phyloP scores from a whole-genome alignment of 768 basidiomycete species.

The Mycena kentingensis region DNA sequence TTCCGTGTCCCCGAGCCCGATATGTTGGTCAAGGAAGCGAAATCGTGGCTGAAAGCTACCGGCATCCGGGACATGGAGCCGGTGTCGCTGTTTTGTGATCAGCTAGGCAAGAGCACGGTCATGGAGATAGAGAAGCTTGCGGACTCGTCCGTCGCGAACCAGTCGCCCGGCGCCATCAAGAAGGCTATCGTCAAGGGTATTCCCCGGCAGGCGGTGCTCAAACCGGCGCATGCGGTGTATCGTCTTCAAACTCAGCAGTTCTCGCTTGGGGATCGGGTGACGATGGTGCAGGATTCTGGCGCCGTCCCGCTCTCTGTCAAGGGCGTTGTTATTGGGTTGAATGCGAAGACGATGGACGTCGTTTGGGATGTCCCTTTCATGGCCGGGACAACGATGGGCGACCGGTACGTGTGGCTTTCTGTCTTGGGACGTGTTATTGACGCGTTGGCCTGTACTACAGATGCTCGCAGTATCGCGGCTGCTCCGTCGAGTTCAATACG shows the following conservation, averaged over 20 bases:
- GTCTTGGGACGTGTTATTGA: not conserved
- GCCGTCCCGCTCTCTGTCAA: constrained; percentile 88
- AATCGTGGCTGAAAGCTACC: constrained; percentile 81
- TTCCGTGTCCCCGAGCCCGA: constrained; percentile 62
- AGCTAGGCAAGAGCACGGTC: constrained; percentile 86
- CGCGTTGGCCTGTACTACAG: constrained; percentile 37
- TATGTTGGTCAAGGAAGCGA: constrained; percentile 71
- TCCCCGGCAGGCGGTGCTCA: constrained; percentile 89
- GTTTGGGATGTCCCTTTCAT: constrained; percentile 97
- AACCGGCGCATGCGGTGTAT: constrained; percentile 87
- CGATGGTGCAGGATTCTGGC: constrained; percentile 94
- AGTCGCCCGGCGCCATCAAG: constrained; percentile 69
- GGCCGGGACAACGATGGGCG: constrained; percentile 84
- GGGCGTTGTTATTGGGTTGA: constrained; percentile 91
- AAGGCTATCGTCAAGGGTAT: constrained; percentile 93
- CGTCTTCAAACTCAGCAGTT: constrained; percentile 90
- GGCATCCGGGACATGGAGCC: constrained; percentile 91
- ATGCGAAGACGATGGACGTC: constrained; percentile 86
- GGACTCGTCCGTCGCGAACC: constrained; percentile 63
- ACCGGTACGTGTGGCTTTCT: constrained; percentile 53
- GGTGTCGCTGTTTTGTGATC: constrained; percentile 89
- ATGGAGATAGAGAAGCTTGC: constrained; percentile 76
- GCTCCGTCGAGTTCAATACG: constrained; percentile 81
- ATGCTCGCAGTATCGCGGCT: constrained; percentile 91
- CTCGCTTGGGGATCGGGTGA: constrained; percentile 87